These are phyloP conservation scores for Petunia axillaris DNA, from an alignment of 257 asterid species.

Conservation along the genomic window DNA sequence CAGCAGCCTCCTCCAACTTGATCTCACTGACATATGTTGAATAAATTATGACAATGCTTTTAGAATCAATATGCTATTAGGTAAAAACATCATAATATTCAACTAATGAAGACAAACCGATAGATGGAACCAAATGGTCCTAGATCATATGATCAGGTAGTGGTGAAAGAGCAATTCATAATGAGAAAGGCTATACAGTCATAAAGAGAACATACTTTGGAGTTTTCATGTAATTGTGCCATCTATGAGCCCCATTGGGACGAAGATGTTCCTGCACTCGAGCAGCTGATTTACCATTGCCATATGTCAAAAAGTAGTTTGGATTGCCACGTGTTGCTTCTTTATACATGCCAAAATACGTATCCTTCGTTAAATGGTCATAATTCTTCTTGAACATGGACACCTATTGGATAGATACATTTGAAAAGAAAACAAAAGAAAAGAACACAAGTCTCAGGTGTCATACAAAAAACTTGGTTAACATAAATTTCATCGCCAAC, in stretches of 20 bases:
- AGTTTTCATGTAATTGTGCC: constrained; percentile 60
- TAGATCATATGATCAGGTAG: neutral
- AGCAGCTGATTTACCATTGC: constrained; percentile 76
- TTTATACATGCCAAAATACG: too few relatives aligned
- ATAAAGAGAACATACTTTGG: constrained; percentile 49
- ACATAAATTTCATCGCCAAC: too few relatives aligned
- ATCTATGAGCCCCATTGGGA: constrained; percentile 43
- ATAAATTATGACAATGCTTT: neutral
- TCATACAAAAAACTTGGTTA: too few relatives aligned
- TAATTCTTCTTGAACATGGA: too few relatives aligned
- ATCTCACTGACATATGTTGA: constrained; percentile 51
- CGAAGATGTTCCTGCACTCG: constrained; percentile 77
- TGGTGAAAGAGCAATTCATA: neutral
- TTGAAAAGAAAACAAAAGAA: too few relatives aligned
- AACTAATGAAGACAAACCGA: neutral
- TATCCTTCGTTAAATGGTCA: too few relatives aligned
- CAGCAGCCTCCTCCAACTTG: constrained; percentile 33
- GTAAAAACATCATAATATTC: constrained; percentile 18
- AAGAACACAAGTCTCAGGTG: too few relatives aligned
- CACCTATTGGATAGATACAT: too few relatives aligned
- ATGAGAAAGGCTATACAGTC: neutral
- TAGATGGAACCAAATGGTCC: neutral
- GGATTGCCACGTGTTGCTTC: constrained; percentile 54
- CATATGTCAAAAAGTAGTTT: constrained; percentile 76
- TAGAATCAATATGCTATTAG: too few relatives aligned